Conservation (phyloP, 2,329 filamentous ascomycete genomes). For the Monosporascus sp. region DNA sequence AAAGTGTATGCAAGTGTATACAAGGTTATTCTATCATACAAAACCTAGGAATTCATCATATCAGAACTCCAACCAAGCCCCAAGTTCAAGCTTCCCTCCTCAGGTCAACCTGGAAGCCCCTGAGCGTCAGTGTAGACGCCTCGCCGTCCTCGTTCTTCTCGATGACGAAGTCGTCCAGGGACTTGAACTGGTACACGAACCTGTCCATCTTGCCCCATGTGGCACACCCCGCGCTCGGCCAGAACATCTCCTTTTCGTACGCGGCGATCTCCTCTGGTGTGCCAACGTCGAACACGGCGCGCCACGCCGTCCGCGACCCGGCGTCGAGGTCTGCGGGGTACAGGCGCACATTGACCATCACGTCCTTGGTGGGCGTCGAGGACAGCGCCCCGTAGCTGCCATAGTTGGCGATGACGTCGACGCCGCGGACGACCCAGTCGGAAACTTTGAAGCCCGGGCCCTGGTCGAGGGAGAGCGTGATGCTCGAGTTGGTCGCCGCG, state of each 20-base stretch:
- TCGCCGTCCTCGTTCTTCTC: conserved; percentile 5
- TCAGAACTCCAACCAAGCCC: background rate
- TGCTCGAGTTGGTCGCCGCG: conserved; percentile 31
- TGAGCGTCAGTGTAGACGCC: conserved; percentile 12
- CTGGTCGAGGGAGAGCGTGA: conserved; percentile 32
- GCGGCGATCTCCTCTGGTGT: conserved; percentile 12
- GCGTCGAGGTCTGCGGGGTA: conserved; percentile 20
- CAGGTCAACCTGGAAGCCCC: conserved; percentile 14
- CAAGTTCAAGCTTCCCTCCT: conserved; percentile 5
- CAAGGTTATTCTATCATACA: background rate
- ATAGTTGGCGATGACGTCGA: conserved; percentile 34
- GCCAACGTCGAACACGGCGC: conserved; percentile 16
- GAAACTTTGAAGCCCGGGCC: conserved; percentile 34
- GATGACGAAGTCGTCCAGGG: conserved; percentile 22
- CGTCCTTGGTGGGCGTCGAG: conserved; percentile 3
- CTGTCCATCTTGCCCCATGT: conserved; percentile 22
- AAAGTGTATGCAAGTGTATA: background rate
- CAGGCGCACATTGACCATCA: conserved; percentile 13
- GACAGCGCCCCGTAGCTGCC: conserved; percentile 13
- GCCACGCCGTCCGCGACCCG: conserved; percentile 12
- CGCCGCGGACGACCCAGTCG: conserved; percentile 34
- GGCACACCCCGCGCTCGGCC: conserved; percentile 17
- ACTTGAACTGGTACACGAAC: conserved; percentile 21
- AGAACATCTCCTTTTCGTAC: conserved; percentile 17
- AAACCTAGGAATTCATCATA: no score